Percentiles rank a stretch among this genome's conserved stretches.
phyloP scores from a whole-genome alignment of 257 asterid genomes.

The Gentiana straminea region DNA sequence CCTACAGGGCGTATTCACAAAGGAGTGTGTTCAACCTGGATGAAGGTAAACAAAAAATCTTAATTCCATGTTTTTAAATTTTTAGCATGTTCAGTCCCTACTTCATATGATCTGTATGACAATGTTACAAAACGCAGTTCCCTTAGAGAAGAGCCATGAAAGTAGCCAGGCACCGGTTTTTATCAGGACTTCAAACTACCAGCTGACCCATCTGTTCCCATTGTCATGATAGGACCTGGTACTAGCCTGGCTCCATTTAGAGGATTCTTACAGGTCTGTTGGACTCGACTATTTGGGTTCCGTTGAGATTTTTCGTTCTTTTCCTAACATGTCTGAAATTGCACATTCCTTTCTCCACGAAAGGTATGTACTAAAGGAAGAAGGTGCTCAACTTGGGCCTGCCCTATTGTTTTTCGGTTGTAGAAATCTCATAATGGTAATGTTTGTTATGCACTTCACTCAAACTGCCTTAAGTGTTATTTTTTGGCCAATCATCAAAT shows the following conservation, averaged over 20 bases:
- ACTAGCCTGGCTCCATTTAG: slow-evolving; percentile 84
- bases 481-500: neutral
- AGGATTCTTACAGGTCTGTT: slow-evolving; percentile 58
- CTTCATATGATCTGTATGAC: slow-evolving; percentile 5
- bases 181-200: slow-evolving; percentile 68
- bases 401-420: slow-evolving; percentile 63
- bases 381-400: slow-evolving; percentile 59
- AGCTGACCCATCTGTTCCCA: slow-evolving; percentile 48
- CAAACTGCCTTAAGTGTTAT: neutral
- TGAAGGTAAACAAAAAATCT: slow-evolving; percentile 50
- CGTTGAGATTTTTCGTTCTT: neutral
- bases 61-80: too few species aligned
- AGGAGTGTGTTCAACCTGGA: slow-evolving; percentile 87
- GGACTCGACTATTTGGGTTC: neutral
- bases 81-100: neutral
- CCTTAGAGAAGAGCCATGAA: slow-evolving; percentile 33
- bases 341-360: slow-evolving; percentile 35
- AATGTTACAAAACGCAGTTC: slow-evolving; percentile 44
- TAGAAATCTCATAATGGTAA: slow-evolving; percentile 63
- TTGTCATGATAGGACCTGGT: slow-evolving; percentile 77
- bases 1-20: slow-evolving; percentile 74
- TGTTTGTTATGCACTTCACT: slow-evolving; percentile 3
- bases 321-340: slow-evolving; percentile 7
- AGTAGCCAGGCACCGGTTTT: slow-evolving; percentile 63
- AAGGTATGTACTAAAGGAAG: slow-evolving; percentile 46